A percentile compares a stretch with the other conserved stretches of the same genome.
These are phyloP conservation scores for Plasmopara viticola DNA, from an alignment of 352 stramenopile genomes.

Conservation along the genomic window DNA sequence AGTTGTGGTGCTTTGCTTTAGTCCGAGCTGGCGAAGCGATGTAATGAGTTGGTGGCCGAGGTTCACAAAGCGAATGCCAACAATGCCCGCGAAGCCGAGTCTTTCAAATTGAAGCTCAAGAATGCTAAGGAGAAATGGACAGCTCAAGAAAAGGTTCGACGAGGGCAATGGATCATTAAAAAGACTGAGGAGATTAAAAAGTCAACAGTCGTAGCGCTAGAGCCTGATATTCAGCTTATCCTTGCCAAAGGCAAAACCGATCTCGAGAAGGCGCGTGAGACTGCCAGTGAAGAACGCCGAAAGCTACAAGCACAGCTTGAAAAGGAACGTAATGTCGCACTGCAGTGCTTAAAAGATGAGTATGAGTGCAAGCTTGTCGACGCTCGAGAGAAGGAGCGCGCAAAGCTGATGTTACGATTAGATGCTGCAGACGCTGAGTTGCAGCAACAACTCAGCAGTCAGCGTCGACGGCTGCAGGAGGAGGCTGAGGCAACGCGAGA, in stretches of 20 bases:
- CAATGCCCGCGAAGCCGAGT: slow-evolving; percentile 40
- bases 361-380: slow-evolving; percentile 68
- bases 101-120: slow-evolving; percentile 70
- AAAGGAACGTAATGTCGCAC: slow-evolving; percentile 43
- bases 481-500: slow-evolving; percentile 56
- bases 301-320: slow-evolving; percentile 49
- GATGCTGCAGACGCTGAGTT: slow-evolving; percentile 68
- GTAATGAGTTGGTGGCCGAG: slow-evolving; percentile 63
- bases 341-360: slow-evolving; percentile 59
- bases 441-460: slow-evolving; percentile 69
- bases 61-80: slow-evolving; percentile 48
- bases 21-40: slow-evolving; percentile 59
- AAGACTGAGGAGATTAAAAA: slow-evolving; percentile 87
- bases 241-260: slow-evolving; percentile 69
- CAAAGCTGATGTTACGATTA: slow-evolving; percentile 62
- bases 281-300: slow-evolving; percentile 46
- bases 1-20: slow-evolving; percentile 11
- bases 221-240: slow-evolving; percentile 79
- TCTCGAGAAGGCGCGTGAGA: slow-evolving; percentile 52
- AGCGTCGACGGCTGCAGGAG: slow-evolving; percentile 65
- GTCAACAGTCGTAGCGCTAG: slow-evolving; percentile 63
- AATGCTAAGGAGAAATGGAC: slow-evolving; percentile 70
- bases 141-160: slow-evolving; percentile 56
- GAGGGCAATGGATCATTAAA: slow-evolving; percentile 75
- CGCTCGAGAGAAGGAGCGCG: slow-evolving; percentile 65